phyloP scores from a whole-genome alignment of 192 early-diverging fungal genomes.

The Coemansia asiatica region DNA sequence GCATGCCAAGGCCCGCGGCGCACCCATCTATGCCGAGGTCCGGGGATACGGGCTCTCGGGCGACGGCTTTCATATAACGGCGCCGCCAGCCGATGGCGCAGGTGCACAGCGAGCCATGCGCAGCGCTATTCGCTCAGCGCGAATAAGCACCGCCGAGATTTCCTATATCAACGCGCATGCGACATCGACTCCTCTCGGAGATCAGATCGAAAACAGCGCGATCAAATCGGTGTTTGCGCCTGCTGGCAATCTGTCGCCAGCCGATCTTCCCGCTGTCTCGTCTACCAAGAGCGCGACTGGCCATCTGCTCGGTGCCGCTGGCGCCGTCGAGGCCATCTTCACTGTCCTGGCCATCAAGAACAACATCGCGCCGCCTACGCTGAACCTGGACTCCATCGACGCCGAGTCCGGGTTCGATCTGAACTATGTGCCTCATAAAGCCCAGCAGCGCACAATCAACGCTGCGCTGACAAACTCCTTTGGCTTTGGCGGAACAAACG shows the following conservation, averaged over 20 bases:
- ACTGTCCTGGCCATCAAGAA: slow-evolving; percentile 72
- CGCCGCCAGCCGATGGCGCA: slow-evolving; percentile 79
- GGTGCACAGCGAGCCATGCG: slow-evolving; percentile 90
- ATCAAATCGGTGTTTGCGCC: slow-evolving; percentile 75
- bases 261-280: slow-evolving; percentile 65
- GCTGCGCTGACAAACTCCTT: slow-evolving; percentile 85
- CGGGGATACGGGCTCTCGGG: slow-evolving; percentile 87
- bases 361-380: slow-evolving; percentile 77
- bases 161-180: slow-evolving; percentile 95
- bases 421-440: slow-evolving; percentile 76
- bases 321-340: slow-evolving; percentile 91
- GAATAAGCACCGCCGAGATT: slow-evolving; percentile 61
- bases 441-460: slow-evolving; percentile 63
- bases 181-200: slow-evolving; percentile 83
- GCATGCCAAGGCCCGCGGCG: slow-evolving; percentile 83
- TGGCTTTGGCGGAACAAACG: slow-evolving; percentile 88
- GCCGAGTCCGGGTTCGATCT: slow-evolving; percentile 63
- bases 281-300: slow-evolving; percentile 91
- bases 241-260: not conserved
- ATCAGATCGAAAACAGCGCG: slow-evolving; percentile 82
- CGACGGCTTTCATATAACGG: slow-evolving; percentile 93
- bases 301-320: slow-evolving; percentile 94
- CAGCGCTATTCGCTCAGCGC: slow-evolving; percentile 67
- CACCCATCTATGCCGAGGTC: slow-evolving; percentile 87
- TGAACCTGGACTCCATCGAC: slow-evolving; percentile 68